A percentile compares a stretch with the other conserved stretches of the same genome.
Evolutionary conservation across 306 rosid species (phyloP).

Genomic region (Argentina anserina): DNA sequence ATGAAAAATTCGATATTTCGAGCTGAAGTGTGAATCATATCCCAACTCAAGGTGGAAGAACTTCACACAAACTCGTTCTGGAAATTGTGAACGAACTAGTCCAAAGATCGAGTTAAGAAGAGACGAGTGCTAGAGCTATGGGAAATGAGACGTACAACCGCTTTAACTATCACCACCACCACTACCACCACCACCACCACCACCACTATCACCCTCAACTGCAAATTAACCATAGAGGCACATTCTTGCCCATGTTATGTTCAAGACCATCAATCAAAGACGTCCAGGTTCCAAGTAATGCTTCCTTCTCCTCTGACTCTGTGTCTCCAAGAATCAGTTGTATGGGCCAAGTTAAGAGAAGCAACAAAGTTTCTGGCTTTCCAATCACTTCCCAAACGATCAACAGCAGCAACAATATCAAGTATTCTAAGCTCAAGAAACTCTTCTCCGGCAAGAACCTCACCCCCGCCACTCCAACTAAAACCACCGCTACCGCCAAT

Average conservation of each 20-base stretch:
- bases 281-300: conserved; percentile 38
- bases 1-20: background rate
- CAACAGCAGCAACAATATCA: conserved; percentile 24
- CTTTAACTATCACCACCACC: conserved; percentile 21
- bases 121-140: conserved; percentile 22
- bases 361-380: conserved; percentile 61
- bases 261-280: conserved; percentile 47
- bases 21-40: background rate
- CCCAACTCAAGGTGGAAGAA: background rate
- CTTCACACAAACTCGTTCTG: background rate
- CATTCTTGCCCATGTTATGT: conserved; percentile 85
- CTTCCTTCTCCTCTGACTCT: conserved; percentile 43
- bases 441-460: conserved; percentile 64
- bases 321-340: conserved; percentile 85
- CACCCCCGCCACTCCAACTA: conserved; percentile 4
- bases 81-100: background rate
- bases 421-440: conserved; percentile 63
- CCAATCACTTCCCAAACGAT: conserved; percentile 35
- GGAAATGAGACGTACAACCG: conserved; percentile 41
- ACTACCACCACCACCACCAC: conserved; percentile 22
- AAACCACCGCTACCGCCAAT: conserved; percentile 17
- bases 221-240: conserved; percentile 35
- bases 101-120: background rate
- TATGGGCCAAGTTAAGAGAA: conserved; percentile 92
- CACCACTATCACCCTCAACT: conserved; percentile 13